A percentile compares a stretch with the other conserved stretches of the same genome.
Evolutionary conservation across 192 early-diverging fungal genomes (phyloP).

Genomic region (Coemansia sp.): DNA sequence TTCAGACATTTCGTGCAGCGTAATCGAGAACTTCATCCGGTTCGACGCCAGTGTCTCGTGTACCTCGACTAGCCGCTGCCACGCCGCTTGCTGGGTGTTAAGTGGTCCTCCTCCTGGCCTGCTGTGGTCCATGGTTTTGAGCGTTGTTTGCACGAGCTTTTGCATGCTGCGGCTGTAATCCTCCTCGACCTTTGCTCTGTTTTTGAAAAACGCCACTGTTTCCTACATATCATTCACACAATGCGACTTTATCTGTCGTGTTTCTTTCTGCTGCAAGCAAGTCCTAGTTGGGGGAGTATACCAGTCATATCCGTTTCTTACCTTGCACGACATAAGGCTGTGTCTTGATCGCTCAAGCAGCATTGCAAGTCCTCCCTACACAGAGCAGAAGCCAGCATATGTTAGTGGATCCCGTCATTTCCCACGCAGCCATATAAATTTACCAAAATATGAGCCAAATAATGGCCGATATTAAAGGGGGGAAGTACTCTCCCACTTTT

Average conservation of each 20-base stretch:
- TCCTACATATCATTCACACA: conserved; percentile 36
- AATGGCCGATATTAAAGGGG: background rate
- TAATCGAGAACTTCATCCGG: conserved; percentile 70
- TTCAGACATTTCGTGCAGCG: conserved; percentile 75
- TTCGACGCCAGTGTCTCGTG: conserved; percentile 84
- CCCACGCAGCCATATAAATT: background rate
- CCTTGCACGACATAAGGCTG: conserved; percentile 50
- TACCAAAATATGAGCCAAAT: background rate
- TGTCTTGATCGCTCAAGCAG: conserved; percentile 49
- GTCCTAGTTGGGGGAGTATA: too few species aligned
- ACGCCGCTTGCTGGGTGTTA: conserved; percentile 74
- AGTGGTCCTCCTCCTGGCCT: conserved; percentile 22
- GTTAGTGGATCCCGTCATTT: background rate
- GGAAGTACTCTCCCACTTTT: background rate
- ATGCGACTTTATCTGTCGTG: background rate
- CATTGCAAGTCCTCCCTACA: conserved; percentile 44
- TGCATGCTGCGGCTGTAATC: conserved; percentile 81
- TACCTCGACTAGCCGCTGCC: conserved; percentile 72
- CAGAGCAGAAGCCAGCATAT: background rate
- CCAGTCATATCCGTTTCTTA: conserved; percentile 2
- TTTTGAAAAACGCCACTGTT: conserved; percentile 75
- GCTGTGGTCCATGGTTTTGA: conserved; percentile 58
- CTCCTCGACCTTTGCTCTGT: conserved; percentile 87
- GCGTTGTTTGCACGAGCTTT: conserved; percentile 67
- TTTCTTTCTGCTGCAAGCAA: too few species aligned